These are phyloP conservation scores for Ophiocordyceps camponoti-rufipedis DNA, from an alignment of 2,329 filamentous ascomycete genomes.

Conservation along the genomic window DNA sequence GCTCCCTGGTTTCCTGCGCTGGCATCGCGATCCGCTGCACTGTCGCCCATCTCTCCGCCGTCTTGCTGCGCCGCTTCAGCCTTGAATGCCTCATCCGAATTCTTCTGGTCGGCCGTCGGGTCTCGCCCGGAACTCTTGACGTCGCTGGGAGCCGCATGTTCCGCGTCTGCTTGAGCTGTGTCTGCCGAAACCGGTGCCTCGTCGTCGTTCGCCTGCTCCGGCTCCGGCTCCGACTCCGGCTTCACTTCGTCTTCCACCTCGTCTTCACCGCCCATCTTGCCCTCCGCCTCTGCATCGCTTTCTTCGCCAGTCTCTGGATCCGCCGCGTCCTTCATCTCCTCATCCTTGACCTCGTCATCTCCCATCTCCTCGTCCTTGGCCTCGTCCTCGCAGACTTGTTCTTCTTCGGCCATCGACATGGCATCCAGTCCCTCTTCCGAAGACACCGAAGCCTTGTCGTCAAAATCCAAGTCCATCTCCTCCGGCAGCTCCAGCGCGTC, in stretches of 20 bases:
- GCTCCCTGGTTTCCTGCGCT: constrained; percentile 45
- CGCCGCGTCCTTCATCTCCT: constrained; percentile 17
- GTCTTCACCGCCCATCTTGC: constrained; percentile 23
- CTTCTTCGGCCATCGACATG: constrained; percentile 33
- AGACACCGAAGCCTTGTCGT: constrained; percentile 42
- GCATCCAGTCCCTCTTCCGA: constrained; percentile 40
- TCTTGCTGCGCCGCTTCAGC: constrained; percentile 45
- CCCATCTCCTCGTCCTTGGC: constrained; percentile 19
- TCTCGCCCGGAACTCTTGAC: constrained; percentile 46
- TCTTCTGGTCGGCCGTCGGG: constrained; percentile 42
- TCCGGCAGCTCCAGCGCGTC: constrained; percentile 72
- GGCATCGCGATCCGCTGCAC: constrained; percentile 43
- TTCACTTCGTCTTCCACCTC: constrained; percentile 29
- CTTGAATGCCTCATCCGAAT: constrained; percentile 42
- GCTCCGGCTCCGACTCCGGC: constrained; percentile 12
- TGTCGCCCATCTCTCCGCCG: constrained; percentile 46
- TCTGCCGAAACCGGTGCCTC: constrained; percentile 20
- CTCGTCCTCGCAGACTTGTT: constrained; percentile 15
- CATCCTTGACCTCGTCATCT: constrained; percentile 17
- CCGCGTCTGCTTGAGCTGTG: constrained; percentile 31
- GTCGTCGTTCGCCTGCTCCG: constrained; percentile 19
- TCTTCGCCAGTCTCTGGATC: constrained; percentile 35
- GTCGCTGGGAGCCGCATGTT: constrained; percentile 47
- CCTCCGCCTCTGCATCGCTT: constrained; percentile 34
- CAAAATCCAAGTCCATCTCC: constrained; percentile 70